A percentile compares a stretch with the other conserved stretches of the same genome.
These are phyloP conservation scores for Eleusine indica DNA, from an alignment of 176 grass and related monocot species.

Conservation along the genomic window DNA sequence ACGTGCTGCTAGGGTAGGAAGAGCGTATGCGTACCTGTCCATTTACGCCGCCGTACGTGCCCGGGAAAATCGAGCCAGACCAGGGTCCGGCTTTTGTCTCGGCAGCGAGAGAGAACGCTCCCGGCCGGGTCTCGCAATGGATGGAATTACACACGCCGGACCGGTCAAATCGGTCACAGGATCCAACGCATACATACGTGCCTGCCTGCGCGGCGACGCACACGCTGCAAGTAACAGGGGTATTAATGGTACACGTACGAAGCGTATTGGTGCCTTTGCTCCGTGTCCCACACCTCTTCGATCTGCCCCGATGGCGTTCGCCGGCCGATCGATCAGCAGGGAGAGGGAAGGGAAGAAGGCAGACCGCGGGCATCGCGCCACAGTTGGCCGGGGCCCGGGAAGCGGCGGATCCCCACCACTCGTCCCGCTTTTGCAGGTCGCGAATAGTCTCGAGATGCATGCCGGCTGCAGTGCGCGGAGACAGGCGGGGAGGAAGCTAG, in stretches of 20 bases:
- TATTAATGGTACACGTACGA: background rate
- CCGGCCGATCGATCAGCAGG: background rate
- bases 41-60: constrained; percentile 6
- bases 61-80: constrained; percentile 39
- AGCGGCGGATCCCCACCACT: constrained; percentile 36
- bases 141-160: background rate
- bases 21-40: background rate
- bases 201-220: constrained; percentile 1
- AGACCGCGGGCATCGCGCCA: constrained; percentile 53
- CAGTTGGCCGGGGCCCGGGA: constrained; percentile 31
- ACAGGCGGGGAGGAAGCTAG: background rate
- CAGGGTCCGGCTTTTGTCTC: background rate
- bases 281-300: background rate
- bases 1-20: background rate
- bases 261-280: background rate
- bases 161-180: constrained; percentile 23
- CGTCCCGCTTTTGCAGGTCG: constrained; percentile 30
- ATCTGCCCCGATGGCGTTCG: background rate
- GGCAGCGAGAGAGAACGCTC: background rate
- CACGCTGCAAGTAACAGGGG: background rate
- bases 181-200: background rate
- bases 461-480: constrained; percentile 24
- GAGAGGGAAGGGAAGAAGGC: background rate
- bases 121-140: background rate
- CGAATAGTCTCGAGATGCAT: constrained; percentile 52